These are phyloP conservation scores for Blastomyces percursus DNA, from an alignment of 2,329 filamentous ascomycete genomes.

Conservation along the genomic window DNA sequence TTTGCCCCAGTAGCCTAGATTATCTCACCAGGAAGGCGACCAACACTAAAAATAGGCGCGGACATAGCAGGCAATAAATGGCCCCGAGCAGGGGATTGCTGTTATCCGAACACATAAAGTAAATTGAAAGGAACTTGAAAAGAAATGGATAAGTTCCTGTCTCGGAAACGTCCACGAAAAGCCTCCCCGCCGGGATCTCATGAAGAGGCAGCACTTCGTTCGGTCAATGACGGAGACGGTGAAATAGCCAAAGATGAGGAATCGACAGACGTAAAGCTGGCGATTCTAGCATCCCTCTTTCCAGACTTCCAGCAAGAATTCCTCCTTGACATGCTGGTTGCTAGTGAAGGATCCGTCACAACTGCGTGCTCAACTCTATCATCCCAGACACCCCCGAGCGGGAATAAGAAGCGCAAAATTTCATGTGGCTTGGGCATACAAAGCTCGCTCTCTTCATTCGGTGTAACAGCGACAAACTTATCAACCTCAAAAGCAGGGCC, in stretches of 20 bases:
- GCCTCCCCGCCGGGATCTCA: constrained; percentile 10
- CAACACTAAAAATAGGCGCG: not conserved
- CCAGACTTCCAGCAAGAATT: constrained; percentile 52
- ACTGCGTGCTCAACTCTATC: constrained; percentile 49
- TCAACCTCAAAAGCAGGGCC: not conserved
- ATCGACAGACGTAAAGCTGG: constrained; percentile 81
- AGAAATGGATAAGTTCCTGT: constrained; percentile 34
- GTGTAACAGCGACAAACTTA: not conserved
- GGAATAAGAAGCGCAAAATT: constrained; percentile 29
- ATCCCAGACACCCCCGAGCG: constrained; percentile 15
- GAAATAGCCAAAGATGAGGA: constrained; percentile 31
- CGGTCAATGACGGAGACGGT: not conserved
- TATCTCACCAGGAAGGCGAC: not conserved
- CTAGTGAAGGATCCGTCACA: constrained; percentile 64
- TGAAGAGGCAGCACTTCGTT: constrained; percentile 1
- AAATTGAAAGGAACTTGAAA: constrained; percentile 13
- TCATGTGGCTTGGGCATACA: constrained; percentile 44
- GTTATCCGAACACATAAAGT: constrained; percentile 15
- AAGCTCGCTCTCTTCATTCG: constrained; percentile 47
- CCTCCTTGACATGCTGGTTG: constrained; percentile 68
- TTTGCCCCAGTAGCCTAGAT: too few species aligned
- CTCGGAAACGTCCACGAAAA: constrained; percentile 25
- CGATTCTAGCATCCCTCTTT: constrained; percentile 67
- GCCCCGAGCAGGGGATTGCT: constrained; percentile 14
- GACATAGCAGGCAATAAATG: constrained; percentile 10